These are phyloP conservation scores for Diospyros lotus DNA, from an alignment of 148 eudicot species.

Conservation along the genomic window DNA sequence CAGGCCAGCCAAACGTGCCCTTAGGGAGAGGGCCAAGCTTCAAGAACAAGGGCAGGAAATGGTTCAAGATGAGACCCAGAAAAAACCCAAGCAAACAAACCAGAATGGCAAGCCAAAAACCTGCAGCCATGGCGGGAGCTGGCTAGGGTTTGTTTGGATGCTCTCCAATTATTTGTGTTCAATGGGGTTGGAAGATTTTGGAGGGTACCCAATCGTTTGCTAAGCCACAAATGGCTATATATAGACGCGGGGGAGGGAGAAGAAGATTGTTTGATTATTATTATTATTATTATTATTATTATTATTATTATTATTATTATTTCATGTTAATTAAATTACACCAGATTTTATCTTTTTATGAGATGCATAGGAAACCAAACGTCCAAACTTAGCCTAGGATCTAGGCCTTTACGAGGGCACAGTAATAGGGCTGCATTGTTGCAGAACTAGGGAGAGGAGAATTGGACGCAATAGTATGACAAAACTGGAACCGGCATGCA, in stretches of 20 bases:
- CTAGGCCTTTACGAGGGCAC: constrained; percentile 10
- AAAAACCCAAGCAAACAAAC: constrained; percentile 19
- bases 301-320: too few relatives aligned
- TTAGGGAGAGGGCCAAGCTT: constrained; percentile 33
- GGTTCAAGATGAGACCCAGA: constrained; percentile 36
- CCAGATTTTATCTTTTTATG: constrained; percentile 12
- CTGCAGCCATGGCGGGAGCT: constrained; percentile 13
- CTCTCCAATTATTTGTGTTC: not conserved
- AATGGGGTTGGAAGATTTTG: not conserved
- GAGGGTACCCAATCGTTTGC: not conserved
- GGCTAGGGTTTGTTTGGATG: not conserved
- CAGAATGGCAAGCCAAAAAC: constrained; percentile 15
- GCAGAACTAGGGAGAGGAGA: too few relatives aligned
- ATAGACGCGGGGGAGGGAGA: not conserved
- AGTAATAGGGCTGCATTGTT: constrained; percentile 1
- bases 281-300: not conserved
- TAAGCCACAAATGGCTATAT: constrained; percentile 6
- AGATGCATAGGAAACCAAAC: constrained; percentile 17
- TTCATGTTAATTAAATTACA: not conserved
- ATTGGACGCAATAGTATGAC: too few relatives aligned
- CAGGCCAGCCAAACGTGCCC: constrained; percentile 64
- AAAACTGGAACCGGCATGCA: too few relatives aligned
- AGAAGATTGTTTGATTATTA: not conserved
- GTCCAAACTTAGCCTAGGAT: constrained; percentile 16
- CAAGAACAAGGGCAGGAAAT: constrained; percentile 46